Evolutionary conservation across 139 green algal genomes (phyloP).

Genomic region (Coelastrella sp.): DNA sequence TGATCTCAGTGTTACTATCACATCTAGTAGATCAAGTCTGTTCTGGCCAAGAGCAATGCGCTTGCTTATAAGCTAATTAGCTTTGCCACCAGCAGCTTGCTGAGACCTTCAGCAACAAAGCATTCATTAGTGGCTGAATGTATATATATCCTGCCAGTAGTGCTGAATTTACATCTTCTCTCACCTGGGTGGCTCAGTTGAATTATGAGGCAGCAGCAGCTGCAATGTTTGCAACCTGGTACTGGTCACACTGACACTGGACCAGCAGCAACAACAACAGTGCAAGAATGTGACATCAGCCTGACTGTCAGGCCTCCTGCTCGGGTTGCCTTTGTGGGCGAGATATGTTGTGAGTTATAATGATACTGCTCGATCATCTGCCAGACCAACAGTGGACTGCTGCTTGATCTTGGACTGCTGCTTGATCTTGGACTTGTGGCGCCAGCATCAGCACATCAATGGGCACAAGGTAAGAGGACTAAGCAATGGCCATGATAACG

Average conservation of each 20-base stretch:
- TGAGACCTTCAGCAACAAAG: neutral
- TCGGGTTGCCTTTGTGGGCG: neutral
- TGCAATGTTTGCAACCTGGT: neutral
- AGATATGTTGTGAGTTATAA: neutral
- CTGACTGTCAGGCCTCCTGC: too few relatives aligned
- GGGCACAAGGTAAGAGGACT: neutral
- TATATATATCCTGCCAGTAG: too few relatives aligned
- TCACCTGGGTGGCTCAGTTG: neutral
- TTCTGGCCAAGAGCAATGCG: neutral
- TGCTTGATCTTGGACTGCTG: neutral
- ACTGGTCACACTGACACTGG: neutral
- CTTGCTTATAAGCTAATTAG: too few relatives aligned
- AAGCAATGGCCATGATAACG: too few relatives aligned
- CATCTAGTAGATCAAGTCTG: neutral
- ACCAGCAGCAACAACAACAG: neutral
- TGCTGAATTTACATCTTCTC: too few relatives aligned
- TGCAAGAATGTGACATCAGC: neutral
- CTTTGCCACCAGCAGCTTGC: neutral
- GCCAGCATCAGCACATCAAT: neutral
- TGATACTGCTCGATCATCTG: neutral
- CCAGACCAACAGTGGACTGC: neutral
- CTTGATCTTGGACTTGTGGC: neutral
- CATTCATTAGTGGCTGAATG: neutral
- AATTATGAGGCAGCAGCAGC: neutral
- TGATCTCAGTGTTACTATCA: too few relatives aligned